Conservation (phyloP, 1,284 basidiomycete species). For the Inonotus obliquus region DNA sequence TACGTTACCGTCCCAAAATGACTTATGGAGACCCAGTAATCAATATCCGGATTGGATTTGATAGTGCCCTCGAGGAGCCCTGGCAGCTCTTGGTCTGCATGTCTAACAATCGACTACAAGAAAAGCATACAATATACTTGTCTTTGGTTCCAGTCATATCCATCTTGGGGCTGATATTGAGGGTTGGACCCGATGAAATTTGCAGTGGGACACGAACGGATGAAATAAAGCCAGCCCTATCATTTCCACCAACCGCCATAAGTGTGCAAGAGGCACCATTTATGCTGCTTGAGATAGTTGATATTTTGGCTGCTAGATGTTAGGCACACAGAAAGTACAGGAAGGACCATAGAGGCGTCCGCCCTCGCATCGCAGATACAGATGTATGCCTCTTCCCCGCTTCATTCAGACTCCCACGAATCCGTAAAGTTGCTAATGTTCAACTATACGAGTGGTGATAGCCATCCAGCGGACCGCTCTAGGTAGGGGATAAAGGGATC, state of each 20-base stretch:
- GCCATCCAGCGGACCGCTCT: neutral
- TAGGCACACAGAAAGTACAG: neutral
- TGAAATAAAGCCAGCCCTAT: constrained; percentile 43
- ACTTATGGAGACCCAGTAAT: constrained; percentile 48
- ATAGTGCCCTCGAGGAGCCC: constrained; percentile 43
- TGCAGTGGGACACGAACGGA: constrained; percentile 39
- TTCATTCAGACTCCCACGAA: neutral
- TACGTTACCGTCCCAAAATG: neutral
- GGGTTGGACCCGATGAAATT: too few relatives aligned
- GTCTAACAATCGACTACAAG: constrained; percentile 27
- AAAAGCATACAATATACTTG: too few relatives aligned
- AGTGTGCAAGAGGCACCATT: neutral
- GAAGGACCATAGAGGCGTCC: too few relatives aligned
- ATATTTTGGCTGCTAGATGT: neutral
- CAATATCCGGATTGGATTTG: constrained; percentile 44
- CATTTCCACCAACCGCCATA: constrained; percentile 38
- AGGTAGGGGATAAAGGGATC: neutral
- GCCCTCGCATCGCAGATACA: neutral
- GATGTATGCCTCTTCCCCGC: too few relatives aligned
- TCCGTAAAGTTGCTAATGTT: neutral
- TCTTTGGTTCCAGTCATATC: too few relatives aligned
- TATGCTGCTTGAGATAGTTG: neutral
- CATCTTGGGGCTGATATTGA: too few relatives aligned
- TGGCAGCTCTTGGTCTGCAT: neutral
- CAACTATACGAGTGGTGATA: too few relatives aligned